Evolutionary conservation across 805 yeast species (phyloP), one percentile per base, ranked within the genome.

Genomic region (Lachancea dasiensis): DNA sequence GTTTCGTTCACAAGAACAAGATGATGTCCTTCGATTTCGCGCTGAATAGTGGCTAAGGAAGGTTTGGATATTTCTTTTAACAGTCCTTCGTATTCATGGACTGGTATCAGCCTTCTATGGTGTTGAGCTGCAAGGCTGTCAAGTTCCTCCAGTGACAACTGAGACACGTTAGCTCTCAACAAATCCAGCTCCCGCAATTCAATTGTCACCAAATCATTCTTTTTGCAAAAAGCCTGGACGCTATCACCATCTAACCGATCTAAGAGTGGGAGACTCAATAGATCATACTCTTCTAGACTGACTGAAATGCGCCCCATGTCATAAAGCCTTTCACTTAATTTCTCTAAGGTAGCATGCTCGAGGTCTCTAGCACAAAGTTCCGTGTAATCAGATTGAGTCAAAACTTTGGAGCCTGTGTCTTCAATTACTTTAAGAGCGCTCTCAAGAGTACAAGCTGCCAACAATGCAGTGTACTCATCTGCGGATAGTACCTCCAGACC

Each of bases 91-190:
- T 38, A 31, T 14, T 42, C 44, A 8, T 20, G 31, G 28, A 25
- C 40, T 5, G 45, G 39, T 20, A 52, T 31, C 10, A 45, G 40
- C 11, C 34, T 38, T 13, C 45, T 40, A 11, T 48, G 48, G 13
- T 25, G 39, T 4, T 43, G 28, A 34, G 14, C 36, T 20, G 49
- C 36, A 22, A 22, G 32, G 10, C 31, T 8, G 42, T 52, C 15
- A 44, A 25, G 24, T 36, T 39, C 43, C 21, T 47, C 46, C 29
- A 50, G 50, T 48, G 46, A 38, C 31, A 41, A 32, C 16, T 38
- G 31, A 27, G 47, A 26, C 28, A 47, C 34, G 14, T 44, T 38
- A 7, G 43, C 41, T 19, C 41, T 33, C 22, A 49, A 32, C 7
- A 38, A 38, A 7, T 43, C 36, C 22, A 44, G 45, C 28, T 50